Evolutionary conservation across 345 rosid species (phyloP), one percentile per base, ranked within the genome.

Genomic region (Syzygium aqueum): DNA sequence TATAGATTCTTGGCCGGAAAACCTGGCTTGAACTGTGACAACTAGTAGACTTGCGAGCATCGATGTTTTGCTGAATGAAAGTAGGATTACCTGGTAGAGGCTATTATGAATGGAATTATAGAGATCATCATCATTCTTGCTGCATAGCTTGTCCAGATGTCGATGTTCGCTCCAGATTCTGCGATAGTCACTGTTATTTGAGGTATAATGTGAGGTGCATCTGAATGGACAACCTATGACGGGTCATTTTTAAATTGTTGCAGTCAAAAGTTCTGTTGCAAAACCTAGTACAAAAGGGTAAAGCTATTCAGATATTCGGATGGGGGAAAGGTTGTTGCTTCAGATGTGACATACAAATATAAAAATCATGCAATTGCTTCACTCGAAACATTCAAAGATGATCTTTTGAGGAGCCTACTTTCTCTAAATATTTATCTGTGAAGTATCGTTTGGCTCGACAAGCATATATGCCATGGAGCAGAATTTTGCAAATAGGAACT

Each of bases 1-100:
- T 56, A 8, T 56, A 49, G 19, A 93, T 90, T 93, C 92, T 90
- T 25, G 94, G 95, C 89, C 90, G 94, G 83, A 92, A 91, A 53
- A 93, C 88, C 94, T 92, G 43, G 78, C 78, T 33, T 33, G 23
- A 33, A 67, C 78, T 33, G 78, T 37, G 78, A 67, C 6, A 56
- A n/a, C 63, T 21, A 67, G 46, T 67, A 67, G 78, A 8, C 46
- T 33, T 17, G 78, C 23, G 46, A 67, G 78, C 25, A 4, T 67
- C 33, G 46, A 67, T 67, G 46, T 67, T 67, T 67, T 67, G 46
- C 78, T 67, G 40, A 33, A 17, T 67, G 78, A 67, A 17, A 67
- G 51, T 57, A 21, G 51, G 28, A 57, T 77, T 87, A 88, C 94
- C 92, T 91, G 93, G 87, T 90, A 91, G 59, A 91, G 86, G 86